A percentile compares a stretch with the other conserved stretches of the same genome.
These are phyloP conservation scores for Suillus paluster DNA, from an alignment of 768 basidiomycete species.

Conservation along the genomic window DNA sequence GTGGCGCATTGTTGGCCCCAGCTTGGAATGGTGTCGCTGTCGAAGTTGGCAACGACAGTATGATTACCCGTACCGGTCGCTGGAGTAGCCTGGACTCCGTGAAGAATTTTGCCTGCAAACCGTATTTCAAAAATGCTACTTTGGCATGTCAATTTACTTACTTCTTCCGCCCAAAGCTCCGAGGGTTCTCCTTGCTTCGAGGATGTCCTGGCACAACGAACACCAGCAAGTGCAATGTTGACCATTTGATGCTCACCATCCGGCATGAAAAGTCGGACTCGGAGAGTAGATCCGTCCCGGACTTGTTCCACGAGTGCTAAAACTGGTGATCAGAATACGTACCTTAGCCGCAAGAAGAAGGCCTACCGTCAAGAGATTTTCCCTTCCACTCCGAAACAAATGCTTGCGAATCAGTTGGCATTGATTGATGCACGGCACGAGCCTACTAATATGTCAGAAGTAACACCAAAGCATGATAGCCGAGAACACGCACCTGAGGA, in stretches of 20 bases:
- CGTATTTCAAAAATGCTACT: slow-evolving; percentile 10
- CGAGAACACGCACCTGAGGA: slow-evolving; percentile 52
- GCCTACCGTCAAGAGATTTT: slow-evolving; percentile 81
- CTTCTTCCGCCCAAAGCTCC: slow-evolving; percentile 91
- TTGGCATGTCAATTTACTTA: slow-evolving; percentile 38
- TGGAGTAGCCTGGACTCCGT: slow-evolving; percentile 88
- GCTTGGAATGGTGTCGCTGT: slow-evolving; percentile 82
- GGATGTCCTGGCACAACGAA: slow-evolving; percentile 72
- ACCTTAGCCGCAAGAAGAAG: slow-evolving; percentile 7
- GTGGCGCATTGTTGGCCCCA: slow-evolving; percentile 50
- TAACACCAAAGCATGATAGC: neutral
- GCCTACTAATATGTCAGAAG: slow-evolving; percentile 48
- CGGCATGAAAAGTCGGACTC: slow-evolving; percentile 86
- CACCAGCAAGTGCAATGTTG: slow-evolving; percentile 84
- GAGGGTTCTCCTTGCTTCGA: slow-evolving; percentile 76
- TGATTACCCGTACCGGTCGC: slow-evolving; percentile 73
- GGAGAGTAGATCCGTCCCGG: slow-evolving; percentile 88
- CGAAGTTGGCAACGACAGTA: slow-evolving; percentile 80
- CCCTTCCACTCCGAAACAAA: slow-evolving; percentile 94
- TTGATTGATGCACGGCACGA: slow-evolving; percentile 75
- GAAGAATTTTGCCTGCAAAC: slow-evolving; percentile 84
- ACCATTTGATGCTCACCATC: slow-evolving; percentile 89
- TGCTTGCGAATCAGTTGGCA: slow-evolving; percentile 88
- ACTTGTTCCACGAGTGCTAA: slow-evolving; percentile 93
- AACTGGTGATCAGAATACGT: neutral